Percentiles rank a stretch among this genome's conserved stretches.
Conservation (phyloP, 1,139 yeast genomes). For the Hansenula lynferdii region DNA sequence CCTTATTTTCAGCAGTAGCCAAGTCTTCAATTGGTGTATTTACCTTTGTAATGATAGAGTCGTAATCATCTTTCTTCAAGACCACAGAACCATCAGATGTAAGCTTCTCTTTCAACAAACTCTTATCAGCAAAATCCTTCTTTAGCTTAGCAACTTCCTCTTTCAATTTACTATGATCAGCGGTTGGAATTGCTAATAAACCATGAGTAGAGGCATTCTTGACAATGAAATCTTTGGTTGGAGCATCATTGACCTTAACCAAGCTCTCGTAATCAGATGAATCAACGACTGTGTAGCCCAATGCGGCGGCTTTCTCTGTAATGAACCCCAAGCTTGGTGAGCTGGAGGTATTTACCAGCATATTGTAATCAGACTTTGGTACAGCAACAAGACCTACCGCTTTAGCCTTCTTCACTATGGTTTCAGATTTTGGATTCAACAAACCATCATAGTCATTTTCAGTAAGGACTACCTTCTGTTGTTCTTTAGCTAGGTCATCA, state of each 20-base stretch:
- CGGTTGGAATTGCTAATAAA: slow-evolving; percentile 26
- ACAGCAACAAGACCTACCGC: slow-evolving; percentile 26
- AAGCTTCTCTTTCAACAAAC: slow-evolving; percentile 21
- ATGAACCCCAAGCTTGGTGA: slow-evolving; percentile 24
- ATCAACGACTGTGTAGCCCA: slow-evolving; percentile 25
- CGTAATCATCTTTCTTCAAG: slow-evolving; percentile 31
- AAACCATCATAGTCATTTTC: slow-evolving; percentile 11
- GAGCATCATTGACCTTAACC: slow-evolving; percentile 16
- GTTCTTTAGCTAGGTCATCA: slow-evolving; percentile 8
- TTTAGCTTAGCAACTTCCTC: slow-evolving; percentile 23
- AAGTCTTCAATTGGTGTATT: slow-evolving; percentile 13
- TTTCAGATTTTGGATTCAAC: slow-evolving; percentile 17
- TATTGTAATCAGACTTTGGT: slow-evolving; percentile 24
- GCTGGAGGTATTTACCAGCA: slow-evolving; percentile 15
- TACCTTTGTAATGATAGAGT: slow-evolving; percentile 18
- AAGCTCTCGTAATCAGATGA: slow-evolving; percentile 15
- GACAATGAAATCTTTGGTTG: slow-evolving; percentile 18
- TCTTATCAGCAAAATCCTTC: slow-evolving; percentile 17
- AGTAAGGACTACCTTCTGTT: slow-evolving; percentile 13
- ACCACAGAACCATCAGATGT: slow-evolving; percentile 27
- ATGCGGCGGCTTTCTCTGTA: slow-evolving; percentile 22
- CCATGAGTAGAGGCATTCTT: slow-evolving; percentile 22
- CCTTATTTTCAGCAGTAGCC: slow-evolving; percentile 7
- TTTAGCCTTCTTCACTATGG: slow-evolving; percentile 38
- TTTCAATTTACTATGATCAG: slow-evolving; percentile 22